Percentiles rank a stretch among this genome's conserved stretches.
Conservation (phyloP, 106 monocot genomes). For the Chionographis japonica region DNA sequence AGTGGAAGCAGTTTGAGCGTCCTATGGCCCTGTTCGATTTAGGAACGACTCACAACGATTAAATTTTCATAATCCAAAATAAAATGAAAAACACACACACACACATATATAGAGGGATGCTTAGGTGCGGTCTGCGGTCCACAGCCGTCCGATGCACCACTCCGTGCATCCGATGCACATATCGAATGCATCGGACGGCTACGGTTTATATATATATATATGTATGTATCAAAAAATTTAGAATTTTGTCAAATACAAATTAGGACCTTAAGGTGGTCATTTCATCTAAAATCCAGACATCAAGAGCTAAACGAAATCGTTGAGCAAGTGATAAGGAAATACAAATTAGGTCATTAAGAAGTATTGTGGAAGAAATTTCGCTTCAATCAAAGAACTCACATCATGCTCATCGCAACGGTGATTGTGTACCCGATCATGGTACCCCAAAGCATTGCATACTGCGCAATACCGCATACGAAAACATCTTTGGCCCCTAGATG, state of each 20-base stretch:
- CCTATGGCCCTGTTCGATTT: conserved; percentile 21
- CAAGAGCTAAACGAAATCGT: background rate
- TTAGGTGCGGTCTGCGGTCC: no score
- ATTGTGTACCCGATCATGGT: conserved; percentile 66
- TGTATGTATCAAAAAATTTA: no score
- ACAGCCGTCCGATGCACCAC: no score
- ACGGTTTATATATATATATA: no score
- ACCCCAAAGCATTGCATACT: conserved; percentile 64
- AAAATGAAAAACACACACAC: no score
- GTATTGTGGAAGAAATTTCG: no score
- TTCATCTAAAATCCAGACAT: no score
- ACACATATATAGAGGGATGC: no score
- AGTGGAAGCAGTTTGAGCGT: conserved; percentile 35
- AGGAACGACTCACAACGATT: background rate
- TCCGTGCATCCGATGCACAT: no score
- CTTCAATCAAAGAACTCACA: conserved; percentile 28
- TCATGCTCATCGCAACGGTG: conserved; percentile 52
- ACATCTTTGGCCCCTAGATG: conserved; percentile 49
- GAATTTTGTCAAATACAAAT: no score
- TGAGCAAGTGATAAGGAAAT: background rate
- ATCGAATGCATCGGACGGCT: no score
- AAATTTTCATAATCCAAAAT: background rate
- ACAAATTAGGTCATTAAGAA: background rate
- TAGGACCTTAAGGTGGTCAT: no score
- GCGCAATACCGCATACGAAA: conserved; percentile 42